phyloP scores from a whole-genome alignment of 345 rosid species.

The Lepidium didymum region DNA sequence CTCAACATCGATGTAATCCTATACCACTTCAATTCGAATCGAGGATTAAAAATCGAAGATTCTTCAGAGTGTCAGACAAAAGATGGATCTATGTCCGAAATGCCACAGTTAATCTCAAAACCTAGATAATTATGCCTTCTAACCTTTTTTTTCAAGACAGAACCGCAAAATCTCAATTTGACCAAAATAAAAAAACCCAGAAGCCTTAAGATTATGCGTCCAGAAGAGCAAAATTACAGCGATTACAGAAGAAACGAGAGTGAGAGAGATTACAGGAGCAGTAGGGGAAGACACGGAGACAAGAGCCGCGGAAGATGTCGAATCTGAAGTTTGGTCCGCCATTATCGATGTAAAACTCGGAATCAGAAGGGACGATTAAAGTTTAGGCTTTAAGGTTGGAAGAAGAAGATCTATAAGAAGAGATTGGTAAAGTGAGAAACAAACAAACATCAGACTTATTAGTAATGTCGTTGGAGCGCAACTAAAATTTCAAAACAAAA shows the following conservation, averaged over 20 bases:
- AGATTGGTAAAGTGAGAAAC: constrained; percentile 25
- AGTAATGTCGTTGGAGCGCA: constrained; percentile 15
- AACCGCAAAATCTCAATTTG: neutral
- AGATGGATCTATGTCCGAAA: constrained; percentile 19
- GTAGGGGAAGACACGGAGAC: constrained; percentile 40
- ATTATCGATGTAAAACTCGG: constrained; percentile 17
- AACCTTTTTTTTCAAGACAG: no score
- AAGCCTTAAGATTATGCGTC: neutral
- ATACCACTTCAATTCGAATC: neutral
- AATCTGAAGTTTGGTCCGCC: constrained; percentile 53
- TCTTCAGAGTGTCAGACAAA: neutral
- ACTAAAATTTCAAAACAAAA: constrained; percentile 12
- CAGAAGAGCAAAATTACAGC: neutral
- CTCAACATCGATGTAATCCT: neutral
- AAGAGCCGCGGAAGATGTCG: constrained; percentile 33
- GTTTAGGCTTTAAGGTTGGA: neutral
- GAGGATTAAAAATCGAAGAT: neutral
- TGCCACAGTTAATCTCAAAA: neutral
- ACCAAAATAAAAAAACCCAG: neutral
- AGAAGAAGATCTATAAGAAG: constrained; percentile 2
- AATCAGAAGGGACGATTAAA: neutral
- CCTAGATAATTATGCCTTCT: neutral
- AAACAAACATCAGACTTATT: constrained; percentile 11
- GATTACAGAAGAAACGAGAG: neutral
- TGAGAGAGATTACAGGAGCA: constrained; percentile 27